Conservation (phyloP, 23 red algal genomes). For the Pyropia yezoensis region DNA sequence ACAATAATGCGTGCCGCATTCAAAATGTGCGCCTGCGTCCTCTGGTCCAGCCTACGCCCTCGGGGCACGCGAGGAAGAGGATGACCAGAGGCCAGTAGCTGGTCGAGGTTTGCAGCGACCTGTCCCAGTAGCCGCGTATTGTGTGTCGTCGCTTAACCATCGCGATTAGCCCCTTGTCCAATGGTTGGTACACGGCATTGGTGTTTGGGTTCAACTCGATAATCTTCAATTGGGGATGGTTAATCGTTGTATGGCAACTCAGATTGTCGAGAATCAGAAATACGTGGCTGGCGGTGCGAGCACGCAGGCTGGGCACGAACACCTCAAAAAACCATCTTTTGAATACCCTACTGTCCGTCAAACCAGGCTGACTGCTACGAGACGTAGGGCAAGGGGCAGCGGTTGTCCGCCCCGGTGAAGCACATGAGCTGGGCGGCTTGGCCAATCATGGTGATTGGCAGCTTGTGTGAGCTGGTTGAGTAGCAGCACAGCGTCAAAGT, state of each 20-base stretch:
- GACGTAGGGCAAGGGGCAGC: neutral
- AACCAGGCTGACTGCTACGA: neutral
- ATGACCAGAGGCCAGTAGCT: too few species aligned
- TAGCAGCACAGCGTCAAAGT: neutral
- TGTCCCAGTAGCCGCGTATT: too few species aligned
- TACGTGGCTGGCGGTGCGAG: too few species aligned
- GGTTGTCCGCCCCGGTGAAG: neutral
- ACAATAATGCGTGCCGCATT: too few species aligned
- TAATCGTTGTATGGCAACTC: neutral
- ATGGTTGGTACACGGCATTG: neutral
- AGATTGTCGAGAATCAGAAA: neutral
- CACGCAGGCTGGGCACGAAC: neutral
- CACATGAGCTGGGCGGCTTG: neutral
- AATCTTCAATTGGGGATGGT: too few species aligned
- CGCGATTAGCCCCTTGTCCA: constrained; percentile 10
- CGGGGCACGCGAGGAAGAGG: too few species aligned
- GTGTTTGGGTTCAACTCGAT: constrained; percentile 3
- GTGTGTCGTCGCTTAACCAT: constrained; percentile 8
- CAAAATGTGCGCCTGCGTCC: too few species aligned
- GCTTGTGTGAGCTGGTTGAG: neutral
- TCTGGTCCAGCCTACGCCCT: too few species aligned
- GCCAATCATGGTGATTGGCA: constrained; percentile 1
- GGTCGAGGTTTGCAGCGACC: too few species aligned
- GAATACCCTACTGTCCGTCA: neutral
- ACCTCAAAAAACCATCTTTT: neutral